These are phyloP conservation scores for Fusarium pseudoanthophilum DNA, from an alignment of 2,329 filamentous ascomycete genomes.

Conservation along the genomic window DNA sequence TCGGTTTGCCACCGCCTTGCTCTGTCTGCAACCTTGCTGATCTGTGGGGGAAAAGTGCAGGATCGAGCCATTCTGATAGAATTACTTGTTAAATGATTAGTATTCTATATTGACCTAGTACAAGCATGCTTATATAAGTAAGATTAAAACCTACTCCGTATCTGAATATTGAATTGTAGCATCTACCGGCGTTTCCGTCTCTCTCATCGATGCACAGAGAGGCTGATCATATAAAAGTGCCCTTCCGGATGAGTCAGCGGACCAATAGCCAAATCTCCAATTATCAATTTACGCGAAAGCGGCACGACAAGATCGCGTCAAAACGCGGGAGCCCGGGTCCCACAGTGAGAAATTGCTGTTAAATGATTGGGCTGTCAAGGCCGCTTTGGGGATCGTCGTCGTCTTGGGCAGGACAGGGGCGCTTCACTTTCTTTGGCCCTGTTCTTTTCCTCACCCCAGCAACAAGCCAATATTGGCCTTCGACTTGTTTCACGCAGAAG, in stretches of 20 bases:
- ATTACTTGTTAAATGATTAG: background rate
- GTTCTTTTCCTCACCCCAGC: slow-evolving; percentile 27
- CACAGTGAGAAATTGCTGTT: slow-evolving; percentile 23
- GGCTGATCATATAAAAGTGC: slow-evolving; percentile 11
- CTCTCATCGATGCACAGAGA: no score
- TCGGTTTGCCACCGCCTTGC: slow-evolving; percentile 27
- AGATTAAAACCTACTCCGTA: background rate
- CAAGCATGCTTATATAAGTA: background rate
- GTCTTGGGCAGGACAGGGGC: slow-evolving; percentile 3
- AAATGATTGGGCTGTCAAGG: slow-evolving; percentile 10
- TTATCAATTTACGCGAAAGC: slow-evolving; percentile 47
- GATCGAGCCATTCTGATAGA: background rate
- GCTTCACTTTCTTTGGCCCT: slow-evolving; percentile 15
- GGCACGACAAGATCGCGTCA: slow-evolving; percentile 41
- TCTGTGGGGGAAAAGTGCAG: background rate
- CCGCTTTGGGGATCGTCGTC: slow-evolving; percentile 8
- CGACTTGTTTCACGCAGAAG: slow-evolving; percentile 14
- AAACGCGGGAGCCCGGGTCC: slow-evolving; percentile 4
- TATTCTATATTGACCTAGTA: no score
- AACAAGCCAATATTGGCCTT: slow-evolving; percentile 22
- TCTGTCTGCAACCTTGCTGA: background rate
- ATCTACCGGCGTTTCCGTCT: background rate
- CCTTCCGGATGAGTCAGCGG: slow-evolving; percentile 34
- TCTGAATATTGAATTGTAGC: background rate
- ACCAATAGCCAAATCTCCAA: slow-evolving; percentile 11